Base-by-base conservation (phyloP, 352 stramenopile species). In the Phytophthora agathidicida region DNA sequence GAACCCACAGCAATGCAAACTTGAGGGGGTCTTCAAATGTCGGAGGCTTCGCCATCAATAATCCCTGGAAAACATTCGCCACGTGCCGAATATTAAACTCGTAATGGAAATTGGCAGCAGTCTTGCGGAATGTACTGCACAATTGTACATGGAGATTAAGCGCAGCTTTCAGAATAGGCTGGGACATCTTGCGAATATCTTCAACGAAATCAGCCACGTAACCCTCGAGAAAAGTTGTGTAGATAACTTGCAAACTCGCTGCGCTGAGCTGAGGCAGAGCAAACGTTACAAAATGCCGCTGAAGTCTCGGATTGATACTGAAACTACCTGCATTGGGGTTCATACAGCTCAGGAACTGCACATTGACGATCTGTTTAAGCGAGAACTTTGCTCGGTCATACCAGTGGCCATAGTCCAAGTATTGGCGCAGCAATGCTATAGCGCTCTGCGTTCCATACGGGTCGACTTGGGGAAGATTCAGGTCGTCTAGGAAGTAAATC, bases 61-160 rank as follows among this genome's bases (percentile, higher is more conserved):
- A 50, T 5, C 95, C 96, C 68, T 98, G 94, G 47, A 99, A 98
- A 3, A 99, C 90, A 51, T 97, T 98, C 7, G 83, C 88, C 3
- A 99, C 69, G 64, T 99, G 91, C 7, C 96, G 87, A 46, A 98
- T 98, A 66, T 98, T 98, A 66, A 98, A 99, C 47, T 99, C 94
- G 62, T 98, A 99, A 68, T 99, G 96, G 53, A 98, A 99, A 42
- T 99, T 98, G 5, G 83, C 78, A 0, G 96, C 96, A 0, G 94
- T 98, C 68, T 98, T 98, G 8, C 91, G 75, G 63, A 98, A 96
- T 2, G 80, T 86, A 7, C 65, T 54, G 1, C 73, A 70, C 1
- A 98, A 73, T 44, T 96, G 80, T 1, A 76, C 58, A 47, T 99
- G 96, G 11, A 99, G 65, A 9, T 88, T 90, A 11, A 98, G 75